Evolutionary conservation across 2,329 filamentous ascomycete genomes (phyloP).

Genomic region (Scorias spongiosa): DNA sequence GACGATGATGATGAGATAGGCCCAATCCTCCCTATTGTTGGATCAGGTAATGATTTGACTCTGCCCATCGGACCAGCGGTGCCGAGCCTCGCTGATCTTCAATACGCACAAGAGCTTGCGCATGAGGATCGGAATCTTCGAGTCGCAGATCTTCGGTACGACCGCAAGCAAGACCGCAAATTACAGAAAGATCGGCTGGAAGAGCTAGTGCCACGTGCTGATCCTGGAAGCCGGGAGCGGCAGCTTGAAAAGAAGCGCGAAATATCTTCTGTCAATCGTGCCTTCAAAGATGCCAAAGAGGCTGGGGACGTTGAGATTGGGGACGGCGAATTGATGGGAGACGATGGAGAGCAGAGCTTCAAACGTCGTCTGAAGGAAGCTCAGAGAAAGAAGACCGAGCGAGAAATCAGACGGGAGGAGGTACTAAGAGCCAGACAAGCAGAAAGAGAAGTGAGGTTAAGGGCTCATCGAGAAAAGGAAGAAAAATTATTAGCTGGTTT

Average conservation of each 20-base stretch:
- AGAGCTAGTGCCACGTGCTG: conserved; percentile 68
- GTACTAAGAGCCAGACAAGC: conserved; percentile 56
- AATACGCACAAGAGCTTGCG: conserved; percentile 37
- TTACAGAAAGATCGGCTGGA: conserved; percentile 59
- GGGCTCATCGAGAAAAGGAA: conserved; percentile 59
- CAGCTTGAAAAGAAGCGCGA: conserved; percentile 73
- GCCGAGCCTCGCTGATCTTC: conserved; percentile 60
- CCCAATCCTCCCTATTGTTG: conserved; percentile 28
- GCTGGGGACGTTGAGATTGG: conserved; percentile 49
- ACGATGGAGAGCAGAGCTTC: conserved; percentile 47
- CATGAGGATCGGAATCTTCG: conserved; percentile 34
- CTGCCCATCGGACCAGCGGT: conserved; percentile 41
- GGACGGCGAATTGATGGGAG: conserved; percentile 67
- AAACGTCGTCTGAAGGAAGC: conserved; percentile 50
- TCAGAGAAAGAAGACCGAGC: conserved; percentile 64
- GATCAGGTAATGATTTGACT: conserved; percentile 6
- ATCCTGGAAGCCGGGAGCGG: conserved; percentile 68
- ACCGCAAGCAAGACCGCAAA: conserved; percentile 49
- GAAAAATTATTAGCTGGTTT: conserved; percentile 73
- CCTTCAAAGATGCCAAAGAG: conserved; percentile 52
- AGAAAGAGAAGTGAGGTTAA: conserved; percentile 64
- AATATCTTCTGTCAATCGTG: conserved; percentile 54
- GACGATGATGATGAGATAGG: conserved; percentile 48
- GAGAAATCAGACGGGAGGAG: conserved; percentile 72
- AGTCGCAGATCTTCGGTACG: conserved; percentile 40